Evolutionary conservation across 75 land plant species (phyloP), one percentile per base, ranked within the genome.

Genomic region (Sequoia sempervirens): DNA sequence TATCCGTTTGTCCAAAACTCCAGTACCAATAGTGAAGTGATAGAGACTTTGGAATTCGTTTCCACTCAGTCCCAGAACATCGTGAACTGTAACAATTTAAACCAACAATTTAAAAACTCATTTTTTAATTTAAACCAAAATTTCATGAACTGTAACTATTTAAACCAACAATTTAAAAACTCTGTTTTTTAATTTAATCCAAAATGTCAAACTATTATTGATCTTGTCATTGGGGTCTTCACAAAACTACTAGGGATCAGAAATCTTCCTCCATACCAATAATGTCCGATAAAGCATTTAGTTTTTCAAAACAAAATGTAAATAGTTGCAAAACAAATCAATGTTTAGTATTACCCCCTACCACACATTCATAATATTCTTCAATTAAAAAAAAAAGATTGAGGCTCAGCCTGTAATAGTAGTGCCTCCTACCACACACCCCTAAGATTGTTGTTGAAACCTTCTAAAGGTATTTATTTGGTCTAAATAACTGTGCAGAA

Each of bases 1-100:
- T 61, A 97, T 97, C 73, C 99, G 89, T 85, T 91, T 95, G 84
- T 97, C 99, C 52, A 92, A 56, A 11, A 93, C 92, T 13, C 98
- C 95, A 37, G 90, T 89, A 58, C 99, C 99, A n/a, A 97, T 88
- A 4, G 99, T 94, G 86, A 97, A 97, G 89, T 95, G 99, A 84
- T 97, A 97, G 0, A 97, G 93, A 85, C 96, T 94, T 86, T 97
- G 99, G 74, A 93, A 97, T 69, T 91, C 89, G 54, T 87, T 88
- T 83, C 90, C 95, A 78, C 81, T 87, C 84, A 97, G 41, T 12
- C 99, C 97, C 37, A 97, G 91, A 75, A 95, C 81, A 73, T 94
- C 91, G 83, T 97, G 99, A 41, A 97, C 99, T 97, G 97, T 85
- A 86, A 82, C 66, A 75, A 72, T 76, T 45, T 28, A 86, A 37